Conservation (phyloP, 1,284 basidiomycete species). For the Trametes sp. region DNA sequence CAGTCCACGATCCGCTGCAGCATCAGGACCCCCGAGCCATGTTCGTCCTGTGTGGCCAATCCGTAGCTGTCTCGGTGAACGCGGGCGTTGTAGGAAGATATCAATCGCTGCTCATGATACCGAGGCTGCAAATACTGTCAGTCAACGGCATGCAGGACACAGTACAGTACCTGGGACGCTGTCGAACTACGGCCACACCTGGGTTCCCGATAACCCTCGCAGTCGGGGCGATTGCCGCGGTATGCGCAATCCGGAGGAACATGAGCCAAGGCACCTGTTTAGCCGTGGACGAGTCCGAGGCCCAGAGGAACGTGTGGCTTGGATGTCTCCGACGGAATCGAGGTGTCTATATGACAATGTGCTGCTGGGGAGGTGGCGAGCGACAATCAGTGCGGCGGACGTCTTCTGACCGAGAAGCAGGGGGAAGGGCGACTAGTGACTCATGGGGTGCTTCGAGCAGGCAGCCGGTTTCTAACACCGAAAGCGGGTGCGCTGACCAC, state of each 20-base stretch:
- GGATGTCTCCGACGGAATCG: not conserved
- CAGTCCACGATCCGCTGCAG: slow-evolving; percentile 19
- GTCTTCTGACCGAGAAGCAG: slow-evolving; percentile 23
- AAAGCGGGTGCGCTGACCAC: slow-evolving; percentile 19
- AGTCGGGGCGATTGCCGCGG: slow-evolving; percentile 1
- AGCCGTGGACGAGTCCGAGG: slow-evolving; percentile 9
- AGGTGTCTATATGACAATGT: slow-evolving; percentile 21
- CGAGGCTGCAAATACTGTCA: slow-evolving; percentile 5
- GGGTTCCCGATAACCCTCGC: slow-evolving; percentile 14
- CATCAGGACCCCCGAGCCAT: slow-evolving; percentile 12
- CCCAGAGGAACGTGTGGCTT: slow-evolving; percentile 1
- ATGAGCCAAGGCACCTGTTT: slow-evolving; percentile 3
- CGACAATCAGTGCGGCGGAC: slow-evolving; percentile 17
- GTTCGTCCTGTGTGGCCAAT: slow-evolving; percentile 27
- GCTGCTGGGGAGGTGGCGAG: slow-evolving; percentile 2
- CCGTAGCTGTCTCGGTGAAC: slow-evolving; percentile 11
- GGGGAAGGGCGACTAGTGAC: slow-evolving; percentile 9
- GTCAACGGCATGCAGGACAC: slow-evolving; percentile 5
- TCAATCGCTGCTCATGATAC: slow-evolving; percentile 23
- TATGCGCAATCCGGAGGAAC: slow-evolving; percentile 1
- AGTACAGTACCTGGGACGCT: slow-evolving; percentile 12
- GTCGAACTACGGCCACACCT: slow-evolving; percentile 10
- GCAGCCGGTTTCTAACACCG: slow-evolving; percentile 11
- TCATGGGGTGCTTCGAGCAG: slow-evolving; percentile 24
- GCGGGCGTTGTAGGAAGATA: slow-evolving; percentile 3